Evolutionary conservation across 1,284 basidiomycete genomes (phyloP), one percentile per base, ranked within the genome.

Genomic region (Amylostereum areolatum): DNA sequence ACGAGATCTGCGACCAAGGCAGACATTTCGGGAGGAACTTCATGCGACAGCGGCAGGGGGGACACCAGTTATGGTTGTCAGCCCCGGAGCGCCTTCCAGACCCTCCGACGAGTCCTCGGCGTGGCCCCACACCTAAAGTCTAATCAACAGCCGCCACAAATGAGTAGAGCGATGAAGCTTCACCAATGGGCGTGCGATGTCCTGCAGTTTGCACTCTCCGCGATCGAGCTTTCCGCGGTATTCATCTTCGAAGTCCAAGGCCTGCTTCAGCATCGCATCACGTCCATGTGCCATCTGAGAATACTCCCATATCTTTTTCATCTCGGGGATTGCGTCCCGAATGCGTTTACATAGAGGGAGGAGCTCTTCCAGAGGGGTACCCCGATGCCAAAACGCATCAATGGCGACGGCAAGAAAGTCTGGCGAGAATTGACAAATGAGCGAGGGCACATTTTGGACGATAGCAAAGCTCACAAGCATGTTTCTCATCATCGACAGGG

Each of bases 401-500:
- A 57, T 34, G 2, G 54, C 52, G 43, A 43, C 47, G 12, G 50
- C 40, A 25, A 59, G 49, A 43, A 47, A 58, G 47, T 45, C 60
- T 62, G 45, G 27, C 4, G 1, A 9, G n/a, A 6, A 9, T 12
- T 8, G 10, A 48, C 18, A 29, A 32, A 29, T 12, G 29, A 35
- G 25, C 7, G 33, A n/a, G 4, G 8, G 29, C 2, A 43, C 32
- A 44, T 8, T 2, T 12, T 24, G 35, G 11, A 7, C 18, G 3
- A 11, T 18, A 1, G 45, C 7, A 29, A 52, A 52, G 30, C 43
- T n/a, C 48, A 64, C 64, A 58, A 1, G 52, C 50, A 45, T 65
- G 60, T 3, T 60, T 55, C 52, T 71, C 67, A 44, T 72, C 69
- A 52, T 72, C 69, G 2, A 55, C 43, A 1, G 65, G 65, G 43